Evolutionary conservation across 2,329 filamentous ascomycete genomes (phyloP), one percentile per base, ranked within the genome.

Genomic region (Fusarium continuum): DNA sequence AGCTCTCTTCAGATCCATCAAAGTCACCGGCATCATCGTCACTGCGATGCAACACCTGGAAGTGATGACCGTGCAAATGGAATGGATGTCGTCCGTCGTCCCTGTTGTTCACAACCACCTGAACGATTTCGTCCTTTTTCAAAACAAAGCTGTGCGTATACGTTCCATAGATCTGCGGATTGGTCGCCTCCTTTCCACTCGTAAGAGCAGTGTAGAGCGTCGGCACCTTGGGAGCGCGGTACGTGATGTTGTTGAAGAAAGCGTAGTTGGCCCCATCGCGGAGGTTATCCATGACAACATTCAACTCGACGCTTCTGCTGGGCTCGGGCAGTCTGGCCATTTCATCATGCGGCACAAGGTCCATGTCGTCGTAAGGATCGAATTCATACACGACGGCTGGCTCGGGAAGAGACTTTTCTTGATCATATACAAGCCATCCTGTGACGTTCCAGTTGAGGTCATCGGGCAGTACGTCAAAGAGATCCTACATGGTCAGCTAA

Each of bases 241-340:
- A 96, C 25, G 90, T 92, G 62, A 92, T 85, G 74, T 91, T 88
- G 79, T 94, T 93, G 78, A 91, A 86, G 76, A 88, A 88, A 58
- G 86, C 88, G 53, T 81, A 81, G 72, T 81, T 82, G 44, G 83
- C 83, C 6, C 89, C 88, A 56, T 91, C 82, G 16, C 79, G 79
- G 4, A 89, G 80, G 45, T 86, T 85, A 64, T 84, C 80, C 80
- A 87, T 87, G 75, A 85, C 84, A 23, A 91, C 82, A 59, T 85
- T 80, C 4, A 95, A 80, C 36, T 83, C 83, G 31, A 95, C 80
- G 3, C 79, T 80, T 61, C 86, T 82, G 74, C 90, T 86, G 0
- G 91, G 88, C 8, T 86, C 78, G 2, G 83, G 80, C 6, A 88
- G 82, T 4, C 89, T 78, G 8, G 81, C 77, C 74, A 86, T 78